Percentiles rank a stretch among this genome's conserved stretches.
phyloP scores from a whole-genome alignment of 169 alveolate species.

The Babesia sp. region DNA sequence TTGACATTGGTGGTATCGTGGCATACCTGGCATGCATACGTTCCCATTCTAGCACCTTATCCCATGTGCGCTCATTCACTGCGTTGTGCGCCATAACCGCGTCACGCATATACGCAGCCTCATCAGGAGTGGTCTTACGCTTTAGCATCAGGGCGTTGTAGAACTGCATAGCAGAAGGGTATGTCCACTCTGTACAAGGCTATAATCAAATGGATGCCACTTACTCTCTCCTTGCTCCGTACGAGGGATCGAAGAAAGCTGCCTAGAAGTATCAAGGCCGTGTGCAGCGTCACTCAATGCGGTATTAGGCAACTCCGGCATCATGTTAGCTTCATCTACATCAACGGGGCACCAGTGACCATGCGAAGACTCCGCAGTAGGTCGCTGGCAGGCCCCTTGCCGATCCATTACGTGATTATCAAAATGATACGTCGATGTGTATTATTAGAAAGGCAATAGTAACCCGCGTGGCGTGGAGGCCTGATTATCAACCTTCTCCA shows the following conservation, averaged over 20 bases:
- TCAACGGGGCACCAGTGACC: constrained; percentile 31
- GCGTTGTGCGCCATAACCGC: constrained; percentile 81
- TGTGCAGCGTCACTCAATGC: constrained; percentile 26
- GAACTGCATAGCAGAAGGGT: constrained; percentile 86
- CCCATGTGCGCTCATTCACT: constrained; percentile 84
- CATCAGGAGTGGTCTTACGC: constrained; percentile 64
- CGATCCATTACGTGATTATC: no score
- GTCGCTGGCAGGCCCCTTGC: neutral
- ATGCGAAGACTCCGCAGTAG: neutral
- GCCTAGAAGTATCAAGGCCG: constrained; percentile 39
- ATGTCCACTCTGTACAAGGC: constrained; percentile 72
- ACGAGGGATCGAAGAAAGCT: constrained; percentile 55
- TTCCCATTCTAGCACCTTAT: constrained; percentile 78
- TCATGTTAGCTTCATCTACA: constrained; percentile 43
- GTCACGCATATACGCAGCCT: constrained; percentile 70
- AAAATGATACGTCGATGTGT: no score
- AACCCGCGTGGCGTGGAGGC: no score
- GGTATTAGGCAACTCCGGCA: constrained; percentile 46
- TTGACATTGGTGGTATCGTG: neutral
- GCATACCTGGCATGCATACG: constrained; percentile 64
- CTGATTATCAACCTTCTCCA: no score
- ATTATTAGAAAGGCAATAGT: no score
- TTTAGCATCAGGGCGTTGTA: constrained; percentile 79
- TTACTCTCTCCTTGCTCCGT: constrained; percentile 45
- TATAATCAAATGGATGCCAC: neutral